phyloP scores from a whole-genome alignment of 2,329 filamentous ascomycete genomes.

The Phyllosticta citribraziliensis region DNA sequence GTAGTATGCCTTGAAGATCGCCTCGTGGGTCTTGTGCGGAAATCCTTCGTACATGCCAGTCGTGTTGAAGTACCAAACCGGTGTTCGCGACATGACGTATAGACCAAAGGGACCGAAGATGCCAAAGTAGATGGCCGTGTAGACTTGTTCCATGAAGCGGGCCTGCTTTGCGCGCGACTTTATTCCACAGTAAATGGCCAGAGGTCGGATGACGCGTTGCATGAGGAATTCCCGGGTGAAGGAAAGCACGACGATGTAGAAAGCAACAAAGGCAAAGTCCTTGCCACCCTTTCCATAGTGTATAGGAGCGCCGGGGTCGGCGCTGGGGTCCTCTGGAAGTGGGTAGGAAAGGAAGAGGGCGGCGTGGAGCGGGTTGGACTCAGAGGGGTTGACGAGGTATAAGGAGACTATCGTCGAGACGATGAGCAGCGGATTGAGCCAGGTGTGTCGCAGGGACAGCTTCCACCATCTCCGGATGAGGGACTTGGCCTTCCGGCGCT shows the following conservation, averaged over 20 bases:
- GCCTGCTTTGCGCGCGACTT: constrained; percentile 66
- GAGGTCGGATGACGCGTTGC: constrained; percentile 74
- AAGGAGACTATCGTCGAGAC: constrained; percentile 52
- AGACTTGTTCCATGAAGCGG: constrained; percentile 93
- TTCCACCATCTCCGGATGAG: constrained; percentile 37
- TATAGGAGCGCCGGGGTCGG: constrained; percentile 33
- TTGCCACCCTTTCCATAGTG: constrained; percentile 85
- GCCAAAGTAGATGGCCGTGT: constrained; percentile 84
- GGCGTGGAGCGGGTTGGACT: constrained; percentile 67
- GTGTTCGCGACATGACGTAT: constrained; percentile 84
- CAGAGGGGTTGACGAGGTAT: constrained; percentile 66
- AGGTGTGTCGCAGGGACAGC: constrained; percentile 45
- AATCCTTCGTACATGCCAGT: constrained; percentile 81
- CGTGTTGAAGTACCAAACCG: constrained; percentile 94
- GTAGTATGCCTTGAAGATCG: constrained; percentile 88
- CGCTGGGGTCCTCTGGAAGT: constrained; percentile 44
- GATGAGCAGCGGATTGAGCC: constrained; percentile 60
- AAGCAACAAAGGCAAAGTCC: constrained; percentile 78
- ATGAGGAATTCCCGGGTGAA: constrained; percentile 95
- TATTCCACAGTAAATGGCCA: constrained; percentile 62
- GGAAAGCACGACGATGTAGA: constrained; percentile 81
- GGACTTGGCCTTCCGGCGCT: constrained; percentile 36
- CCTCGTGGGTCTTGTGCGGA: constrained; percentile 73
- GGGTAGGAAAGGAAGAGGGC: constrained; percentile 89
- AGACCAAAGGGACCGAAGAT: constrained; percentile 74